These are phyloP conservation scores for Chara braunii DNA, from an alignment of 139 green algal genomes.

Conservation along the genomic window DNA sequence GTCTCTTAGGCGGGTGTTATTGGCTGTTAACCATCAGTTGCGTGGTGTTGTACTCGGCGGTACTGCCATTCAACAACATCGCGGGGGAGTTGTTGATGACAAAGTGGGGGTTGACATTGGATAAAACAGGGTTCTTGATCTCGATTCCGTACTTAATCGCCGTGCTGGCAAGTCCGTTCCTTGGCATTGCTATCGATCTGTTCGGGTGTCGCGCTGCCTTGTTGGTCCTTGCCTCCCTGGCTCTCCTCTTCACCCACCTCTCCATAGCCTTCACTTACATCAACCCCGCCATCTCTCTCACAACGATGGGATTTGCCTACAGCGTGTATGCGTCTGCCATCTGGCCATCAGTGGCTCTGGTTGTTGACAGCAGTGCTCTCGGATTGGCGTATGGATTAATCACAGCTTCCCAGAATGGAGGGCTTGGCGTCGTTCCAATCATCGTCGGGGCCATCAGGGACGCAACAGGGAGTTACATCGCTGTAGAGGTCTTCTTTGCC, in stretches of 20 bases:
- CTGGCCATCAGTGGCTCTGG: slow-evolving; percentile 14
- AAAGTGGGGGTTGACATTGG: not conserved
- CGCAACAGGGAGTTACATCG: slow-evolving; percentile 3
- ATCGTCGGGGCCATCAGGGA: not conserved
- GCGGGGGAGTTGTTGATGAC: not conserved
- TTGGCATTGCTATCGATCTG: not conserved
- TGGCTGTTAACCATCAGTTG: slow-evolving; percentile 2
- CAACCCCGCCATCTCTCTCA: slow-evolving; percentile 7
- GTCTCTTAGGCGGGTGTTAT: not conserved
- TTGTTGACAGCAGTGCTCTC: not conserved
- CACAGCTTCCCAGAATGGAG: slow-evolving; percentile 2
- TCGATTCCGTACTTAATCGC: slow-evolving; percentile 8
- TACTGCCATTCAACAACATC: slow-evolving; percentile 15
- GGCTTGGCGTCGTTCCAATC: not conserved
- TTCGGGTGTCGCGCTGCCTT: not conserved
- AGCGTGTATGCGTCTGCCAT: not conserved
- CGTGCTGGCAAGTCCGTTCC: not conserved
- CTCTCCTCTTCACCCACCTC: not conserved
- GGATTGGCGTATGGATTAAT: slow-evolving; percentile 10
- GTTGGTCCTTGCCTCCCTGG: not conserved
- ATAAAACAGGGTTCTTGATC: not conserved
- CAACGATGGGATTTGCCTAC: not conserved
- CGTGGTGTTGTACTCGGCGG: slow-evolving; percentile 2
- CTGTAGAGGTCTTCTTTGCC: slow-evolving; percentile 12
- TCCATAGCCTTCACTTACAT: not conserved